Base-by-base conservation (phyloP, 441 rosid genomes). In the Adansonia madagascariensis region DNA sequence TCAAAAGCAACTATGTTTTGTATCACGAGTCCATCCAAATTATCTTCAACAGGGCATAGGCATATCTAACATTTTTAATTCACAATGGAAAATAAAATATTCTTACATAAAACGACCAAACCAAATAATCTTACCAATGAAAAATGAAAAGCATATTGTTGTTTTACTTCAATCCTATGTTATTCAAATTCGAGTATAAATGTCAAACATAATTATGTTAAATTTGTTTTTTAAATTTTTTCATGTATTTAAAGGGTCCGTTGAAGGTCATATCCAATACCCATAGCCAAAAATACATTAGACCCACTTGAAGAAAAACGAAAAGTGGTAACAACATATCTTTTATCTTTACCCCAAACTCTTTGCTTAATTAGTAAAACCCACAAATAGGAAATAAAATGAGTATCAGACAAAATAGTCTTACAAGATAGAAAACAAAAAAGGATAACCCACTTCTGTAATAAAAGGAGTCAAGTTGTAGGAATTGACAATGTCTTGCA, bases 391-490 rank as follows among this genome's bases (percentile, higher is more conserved):
- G 22, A 39, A 14, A 12, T 3, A 49, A 22, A 15, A 66, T 11
- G 9, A 12, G 39, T 44, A 10, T 20, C 24, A 47, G 20, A 44
- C 0, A 50, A 46, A 46, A 62, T 17, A 60, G 1, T 7, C 10
- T 24, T 56, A 63, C 67, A n/a, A 18, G 60, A 79, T 3, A 24
- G 62, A 61, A 57, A 65, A 80, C 80, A 67, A 73, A 83, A 83
- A 63, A 74, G 62, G 74, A 77, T 22, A 78, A 89, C 97, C 84
- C 86, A 93, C 97, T 90, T 95, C 80, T 78, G 92, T 80, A 62
- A 88, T 79, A 82, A 91, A 91, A 86, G 93, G 90, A 91, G 90
- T 86, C 93, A 95, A 89, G 85, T 88, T 90, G 85, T 90, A 84
- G 72, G 90, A 85, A 75, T 80, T 74, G 11, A 88, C 80, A 55